These are phyloP conservation scores for Neurospora sp. DNA, from an alignment of 495 filamentous ascomycete species.

Conservation along the genomic window DNA sequence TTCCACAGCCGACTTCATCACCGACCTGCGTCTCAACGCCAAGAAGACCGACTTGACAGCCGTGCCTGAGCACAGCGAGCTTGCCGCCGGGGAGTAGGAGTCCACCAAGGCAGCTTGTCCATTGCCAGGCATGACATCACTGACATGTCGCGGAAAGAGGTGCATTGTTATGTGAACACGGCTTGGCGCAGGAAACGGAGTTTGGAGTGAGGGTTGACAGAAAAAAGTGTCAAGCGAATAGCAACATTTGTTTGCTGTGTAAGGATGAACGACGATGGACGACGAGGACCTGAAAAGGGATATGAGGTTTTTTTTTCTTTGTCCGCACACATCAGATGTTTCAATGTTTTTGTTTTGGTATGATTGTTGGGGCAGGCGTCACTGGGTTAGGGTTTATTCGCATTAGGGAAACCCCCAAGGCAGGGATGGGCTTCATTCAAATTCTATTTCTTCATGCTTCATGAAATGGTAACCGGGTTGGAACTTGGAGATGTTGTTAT, in stretches of 20 bases:
- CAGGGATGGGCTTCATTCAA: neutral
- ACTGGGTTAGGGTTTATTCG: neutral
- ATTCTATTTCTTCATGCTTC: neutral
- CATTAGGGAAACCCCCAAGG: neutral
- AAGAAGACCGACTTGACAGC: conserved; percentile 11
- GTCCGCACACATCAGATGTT: neutral
- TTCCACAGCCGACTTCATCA: conserved; percentile 11
- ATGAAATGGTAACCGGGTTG: neutral
- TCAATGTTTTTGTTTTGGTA: neutral
- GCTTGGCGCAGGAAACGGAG: neutral
- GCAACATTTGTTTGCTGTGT: neutral
- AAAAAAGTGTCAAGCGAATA: neutral
- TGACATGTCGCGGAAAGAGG: conserved; percentile 2
- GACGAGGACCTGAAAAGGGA: neutral
- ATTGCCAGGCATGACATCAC: neutral
- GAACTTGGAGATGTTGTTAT: neutral
- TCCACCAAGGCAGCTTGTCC: neutral
- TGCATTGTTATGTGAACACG: conserved; percentile 12
- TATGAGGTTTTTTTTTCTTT: no score
- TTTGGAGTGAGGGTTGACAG: neutral
- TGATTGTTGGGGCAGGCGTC: neutral
- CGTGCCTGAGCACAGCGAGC: conserved; percentile 14
- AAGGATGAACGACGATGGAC: neutral
- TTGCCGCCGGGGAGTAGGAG: conserved; percentile 16
- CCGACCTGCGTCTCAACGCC: conserved; percentile 13